A percentile compares a stretch with the other conserved stretches of the same genome.
Evolutionary conservation across 768 basidiomycete species (phyloP).

Genomic region (Russula ochroleuca): DNA sequence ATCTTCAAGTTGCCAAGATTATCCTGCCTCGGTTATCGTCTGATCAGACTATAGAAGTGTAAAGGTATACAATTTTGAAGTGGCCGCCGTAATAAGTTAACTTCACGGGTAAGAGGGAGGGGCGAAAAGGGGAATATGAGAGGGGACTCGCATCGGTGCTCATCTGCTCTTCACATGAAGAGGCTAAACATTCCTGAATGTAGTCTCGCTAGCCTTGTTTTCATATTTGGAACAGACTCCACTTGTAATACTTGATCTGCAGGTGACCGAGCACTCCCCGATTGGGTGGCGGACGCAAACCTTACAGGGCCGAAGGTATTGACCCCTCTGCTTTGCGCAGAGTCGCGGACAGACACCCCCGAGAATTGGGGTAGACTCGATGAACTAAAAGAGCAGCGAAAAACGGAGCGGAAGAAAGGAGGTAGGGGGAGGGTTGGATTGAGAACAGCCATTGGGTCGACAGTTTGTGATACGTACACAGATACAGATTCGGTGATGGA

Average conservation of each 20-base stretch:
- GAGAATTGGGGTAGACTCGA: neutral
- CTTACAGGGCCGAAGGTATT: neutral
- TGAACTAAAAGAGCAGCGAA: neutral
- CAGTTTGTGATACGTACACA: constrained; percentile 5
- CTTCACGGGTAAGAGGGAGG: no score
- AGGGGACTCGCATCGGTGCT: neutral
- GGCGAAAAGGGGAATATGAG: neutral
- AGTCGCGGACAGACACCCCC: no score
- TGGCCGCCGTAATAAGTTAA: neutral
- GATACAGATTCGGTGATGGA: constrained; percentile 12
- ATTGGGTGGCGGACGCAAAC: neutral
- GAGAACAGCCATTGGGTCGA: neutral
- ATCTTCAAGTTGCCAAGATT: neutral
- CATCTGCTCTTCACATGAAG: neutral
- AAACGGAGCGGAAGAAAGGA: neutral
- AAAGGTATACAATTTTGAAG: neutral
- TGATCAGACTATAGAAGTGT: neutral
- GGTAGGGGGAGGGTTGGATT: neutral
- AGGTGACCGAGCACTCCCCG: neutral
- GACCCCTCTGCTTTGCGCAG: neutral
- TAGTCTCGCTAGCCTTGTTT: neutral
- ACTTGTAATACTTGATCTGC: neutral
- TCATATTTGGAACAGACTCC: constrained; percentile 3
- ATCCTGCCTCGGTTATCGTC: neutral
- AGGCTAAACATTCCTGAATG: neutral